Conservation (phyloP, 2,329 filamentous ascomycete species). For the Aotearoamyces nothofagi region DNA sequence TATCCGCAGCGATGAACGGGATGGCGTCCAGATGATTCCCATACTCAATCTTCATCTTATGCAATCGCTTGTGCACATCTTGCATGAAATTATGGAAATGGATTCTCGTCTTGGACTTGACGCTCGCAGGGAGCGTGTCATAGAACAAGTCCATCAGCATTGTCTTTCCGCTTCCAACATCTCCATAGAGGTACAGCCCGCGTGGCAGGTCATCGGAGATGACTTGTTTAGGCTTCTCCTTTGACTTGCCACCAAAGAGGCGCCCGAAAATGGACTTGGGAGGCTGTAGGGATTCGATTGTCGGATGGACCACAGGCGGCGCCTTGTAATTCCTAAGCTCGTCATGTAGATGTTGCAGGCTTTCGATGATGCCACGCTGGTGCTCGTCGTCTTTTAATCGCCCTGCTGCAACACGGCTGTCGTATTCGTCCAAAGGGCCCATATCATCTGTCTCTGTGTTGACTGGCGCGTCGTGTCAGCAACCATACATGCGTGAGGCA, state of each 20-base stretch:
- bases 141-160: constrained; percentile 99
- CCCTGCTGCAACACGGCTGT: constrained; percentile 60
- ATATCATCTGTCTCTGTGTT: constrained; percentile 15
- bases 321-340: constrained; percentile 62
- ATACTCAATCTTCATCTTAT: constrained; percentile 77
- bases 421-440: constrained; percentile 81
- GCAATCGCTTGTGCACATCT: constrained; percentile 80
- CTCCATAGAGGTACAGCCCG: constrained; percentile 88
- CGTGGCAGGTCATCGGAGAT: constrained; percentile 67
- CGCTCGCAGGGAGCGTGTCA: constrained; percentile 71
- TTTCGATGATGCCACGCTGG: constrained; percentile 81
- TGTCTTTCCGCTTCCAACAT: constrained; percentile 95
- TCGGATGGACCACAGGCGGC: constrained; percentile 62
- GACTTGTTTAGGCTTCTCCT: constrained; percentile 23
- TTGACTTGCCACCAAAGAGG: constrained; percentile 33
- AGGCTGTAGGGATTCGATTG: constrained; percentile 51
- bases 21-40: constrained; percentile 83
- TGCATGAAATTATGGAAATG: constrained; percentile 99
- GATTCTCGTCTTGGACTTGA: constrained; percentile 75
- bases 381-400: constrained; percentile 75
- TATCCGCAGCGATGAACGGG: constrained; percentile 87
- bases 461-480: too few relatives aligned
- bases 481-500: too few relatives aligned
- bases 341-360: constrained; percentile 76
- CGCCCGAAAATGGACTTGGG: constrained; percentile 42